Conservation (phyloP, 257 asterid species). For the Rauvolfia tetraphylla region DNA sequence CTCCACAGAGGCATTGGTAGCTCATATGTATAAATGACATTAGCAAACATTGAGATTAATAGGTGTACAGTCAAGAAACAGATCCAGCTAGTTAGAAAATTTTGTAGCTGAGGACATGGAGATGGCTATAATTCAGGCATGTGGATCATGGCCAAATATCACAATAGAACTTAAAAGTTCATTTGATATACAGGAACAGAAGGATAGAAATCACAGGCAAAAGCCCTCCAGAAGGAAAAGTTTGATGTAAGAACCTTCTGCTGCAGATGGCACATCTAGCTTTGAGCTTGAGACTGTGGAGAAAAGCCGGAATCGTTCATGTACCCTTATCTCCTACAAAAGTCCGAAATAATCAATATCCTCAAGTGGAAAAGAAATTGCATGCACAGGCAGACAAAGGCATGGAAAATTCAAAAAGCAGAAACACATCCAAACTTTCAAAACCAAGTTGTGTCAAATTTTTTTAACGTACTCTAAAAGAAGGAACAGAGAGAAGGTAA, state of each 20-base stretch:
- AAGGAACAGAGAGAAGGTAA: background rate
- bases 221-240: background rate
- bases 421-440: background rate
- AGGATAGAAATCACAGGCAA: background rate
- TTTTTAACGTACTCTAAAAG: background rate
- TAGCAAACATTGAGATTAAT: background rate
- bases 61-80: background rate
- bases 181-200: background rate
- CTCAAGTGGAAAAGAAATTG: constrained; percentile 8
- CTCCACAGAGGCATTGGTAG: background rate
- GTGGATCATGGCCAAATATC: background rate
- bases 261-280: constrained; percentile 44
- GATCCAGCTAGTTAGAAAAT: background rate
- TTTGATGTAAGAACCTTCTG: constrained; percentile 47
- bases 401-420: background rate
- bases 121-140: background rate
- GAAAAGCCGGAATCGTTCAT: constrained; percentile 68
- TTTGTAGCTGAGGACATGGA: background rate
- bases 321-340: constrained; percentile 76
- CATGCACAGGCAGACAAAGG: background rate
- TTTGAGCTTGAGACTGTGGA: constrained; percentile 81
- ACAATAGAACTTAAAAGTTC: background rate
- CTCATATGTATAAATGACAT: background rate
- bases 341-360: background rate
- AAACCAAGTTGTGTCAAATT: background rate